Base-by-base conservation (phyloP, 1,284 basidiomycete genomes). In the Cerrena zonata region DNA sequence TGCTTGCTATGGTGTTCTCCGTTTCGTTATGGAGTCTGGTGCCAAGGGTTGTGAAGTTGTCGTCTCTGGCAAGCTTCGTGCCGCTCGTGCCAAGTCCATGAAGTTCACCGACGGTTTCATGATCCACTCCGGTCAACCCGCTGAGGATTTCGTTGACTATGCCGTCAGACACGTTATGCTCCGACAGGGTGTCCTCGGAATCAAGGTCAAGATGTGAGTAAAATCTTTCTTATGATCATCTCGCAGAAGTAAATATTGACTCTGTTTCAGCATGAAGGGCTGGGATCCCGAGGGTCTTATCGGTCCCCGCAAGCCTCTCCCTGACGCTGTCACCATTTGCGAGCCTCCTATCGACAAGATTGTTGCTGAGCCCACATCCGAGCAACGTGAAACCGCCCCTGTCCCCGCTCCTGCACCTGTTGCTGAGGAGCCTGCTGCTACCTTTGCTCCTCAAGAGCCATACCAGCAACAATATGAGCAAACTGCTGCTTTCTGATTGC, bases 71-170 rank as follows among this genome's bases (percentile, higher is more conserved):
- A 99, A 99, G 77, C 91, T 99, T 66, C 94, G 96, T 72, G 96
- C 95, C 64, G 96, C 96, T 62, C 94, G 94, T 84, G 96, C 96
- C 69, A 99, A 99, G 79, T 91, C 92, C 45, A 99, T 99, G 96
- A 99, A 99, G 77, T 99, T 99, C 80, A 97, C 94, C 69, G 96
- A 99, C 67, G 96, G 96, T 49, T 98, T 97, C 87, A 98, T 99
- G 93, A 95, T 99, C 72, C 96, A 99, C 86, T 98, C 96, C 60
- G 96, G 96, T 84, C 95, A 99, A 78, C 96, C 96, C 64, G 88
- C 86, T 52, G 78, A 86, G 56, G 96, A 99, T 72, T 99, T 95
- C 65, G 94, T 99, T 56, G 95, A 99, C 79, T 85, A 93, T 66
- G 96, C 96, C 56, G 94, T 98, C 66, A 86, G 96, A 63, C 96